Base-by-base conservation (phyloP, 768 basidiomycete species). In the Leccinellum albellum region DNA sequence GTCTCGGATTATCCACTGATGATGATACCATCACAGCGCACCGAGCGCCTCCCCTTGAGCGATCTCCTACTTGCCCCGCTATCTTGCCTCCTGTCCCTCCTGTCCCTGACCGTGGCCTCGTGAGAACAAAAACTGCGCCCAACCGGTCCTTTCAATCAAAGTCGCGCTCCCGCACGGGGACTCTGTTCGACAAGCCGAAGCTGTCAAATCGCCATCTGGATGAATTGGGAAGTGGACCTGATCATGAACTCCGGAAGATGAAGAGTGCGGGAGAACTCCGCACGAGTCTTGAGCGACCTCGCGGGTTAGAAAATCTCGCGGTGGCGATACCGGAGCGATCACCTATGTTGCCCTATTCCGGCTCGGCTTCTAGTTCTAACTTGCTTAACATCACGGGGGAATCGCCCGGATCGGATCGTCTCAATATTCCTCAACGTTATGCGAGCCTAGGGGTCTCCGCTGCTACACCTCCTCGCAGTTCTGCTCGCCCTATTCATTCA, bases 231-330 rank as follows among this genome's bases (percentile, higher is more conserved):
- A 70, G 75, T 56, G 71, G 71, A 62, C 72, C 74, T 33, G 83
- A 86, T 60, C 84, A 75, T 50, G 87, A 91, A 66, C 69, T 90
- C 45, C 83, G 89, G 58, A 86, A 83, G 68, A 91, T 92, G 90
- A 91, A 90, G 74, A 91, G 90, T 70, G 90, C 90, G 21, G 90
- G 89, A 35, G 90, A 91, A 70, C 75, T 92, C 40, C 84, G 86
- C 64, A 64, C 70, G 17, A 70, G 68, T 60, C 56, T 69, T 44
- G 68, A 72, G 52, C 72, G 64, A 55, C 61, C 67, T 4, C 68
- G 61, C 2, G 63, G 60, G 20, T 47, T 60, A 28, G 63, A 66
- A 45, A 67, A 68, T 59, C 65, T 70, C 10, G 63, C 68, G 47
- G 60, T 69, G 21, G 70, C 74, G 23, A 69, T 75, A 14, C 72